Percentiles rank a stretch among this genome's conserved stretches.
Evolutionary conservation across 805 yeast genomes (phyloP).

Genomic region (Wickerhamiella spandovensis): DNA sequence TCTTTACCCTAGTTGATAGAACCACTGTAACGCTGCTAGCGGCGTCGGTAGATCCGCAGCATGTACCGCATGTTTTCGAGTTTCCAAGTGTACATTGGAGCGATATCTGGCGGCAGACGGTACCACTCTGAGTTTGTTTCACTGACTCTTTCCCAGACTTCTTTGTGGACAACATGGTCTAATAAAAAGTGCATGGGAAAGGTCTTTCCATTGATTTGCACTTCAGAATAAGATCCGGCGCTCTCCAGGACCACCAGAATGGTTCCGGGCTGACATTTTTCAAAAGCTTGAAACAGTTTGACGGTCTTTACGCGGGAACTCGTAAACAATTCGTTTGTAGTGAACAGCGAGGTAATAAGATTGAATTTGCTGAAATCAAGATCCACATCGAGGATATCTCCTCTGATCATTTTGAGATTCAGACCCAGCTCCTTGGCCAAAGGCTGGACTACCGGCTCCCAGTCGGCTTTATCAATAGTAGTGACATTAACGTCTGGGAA

Average conservation of each 20-base stretch:
- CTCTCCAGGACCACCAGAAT: conserved; percentile 62
- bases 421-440: conserved; percentile 32
- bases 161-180: conserved; percentile 44
- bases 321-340: conserved; percentile 75
- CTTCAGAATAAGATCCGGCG: conserved; percentile 82
- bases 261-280: conserved; percentile 41
- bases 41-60: conserved; percentile 58
- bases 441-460: conserved; percentile 42
- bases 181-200: conserved; percentile 75
- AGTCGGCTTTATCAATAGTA: conserved; percentile 67
- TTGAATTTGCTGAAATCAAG: conserved; percentile 5
- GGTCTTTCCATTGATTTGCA: conserved; percentile 56
- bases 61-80: conserved; percentile 83
- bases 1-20: background rate
- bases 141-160: conserved; percentile 48
- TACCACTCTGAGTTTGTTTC: conserved; percentile 75
- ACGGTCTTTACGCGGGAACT: conserved; percentile 52
- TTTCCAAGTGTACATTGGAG: conserved; percentile 48
- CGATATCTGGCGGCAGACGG: conserved; percentile 31
- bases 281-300: conserved; percentile 39
- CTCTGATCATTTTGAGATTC: conserved; percentile 27
- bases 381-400: conserved; percentile 14
- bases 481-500: conserved; percentile 31
- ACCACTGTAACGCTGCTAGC: conserved; percentile 16
- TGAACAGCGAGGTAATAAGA: conserved; percentile 57